Evolutionary conservation across 2,329 filamentous ascomycete genomes (phyloP).

Genomic region (Aspergillus sp.): DNA sequence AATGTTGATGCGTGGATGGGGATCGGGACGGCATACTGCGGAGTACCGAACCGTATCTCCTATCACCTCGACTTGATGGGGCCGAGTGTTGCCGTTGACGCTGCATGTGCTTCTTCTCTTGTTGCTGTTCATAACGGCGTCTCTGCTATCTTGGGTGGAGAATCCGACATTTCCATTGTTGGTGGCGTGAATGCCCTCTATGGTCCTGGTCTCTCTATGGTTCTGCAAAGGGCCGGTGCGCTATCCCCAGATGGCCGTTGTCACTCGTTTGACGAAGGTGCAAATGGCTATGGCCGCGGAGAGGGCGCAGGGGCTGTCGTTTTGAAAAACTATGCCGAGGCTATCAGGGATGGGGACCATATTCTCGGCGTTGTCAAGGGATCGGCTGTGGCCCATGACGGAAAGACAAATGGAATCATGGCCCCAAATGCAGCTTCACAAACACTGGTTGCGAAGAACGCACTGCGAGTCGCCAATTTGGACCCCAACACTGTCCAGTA

Average conservation of each 20-base stretch:
- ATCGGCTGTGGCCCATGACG: constrained; percentile 25
- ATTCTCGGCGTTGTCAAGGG: constrained; percentile 25
- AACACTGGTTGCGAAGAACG: constrained; percentile 18
- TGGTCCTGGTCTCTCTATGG: constrained; percentile 25
- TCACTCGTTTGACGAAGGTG: constrained; percentile 24
- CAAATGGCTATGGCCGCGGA: constrained; percentile 23
- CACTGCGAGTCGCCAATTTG: constrained; percentile 10
- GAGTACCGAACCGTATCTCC: constrained; percentile 22
- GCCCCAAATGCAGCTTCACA: constrained; percentile 26
- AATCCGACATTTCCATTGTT: constrained; percentile 10
- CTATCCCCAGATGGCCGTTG: constrained; percentile 23
- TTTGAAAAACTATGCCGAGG: constrained; percentile 20
- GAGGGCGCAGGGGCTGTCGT: constrained; percentile 25
- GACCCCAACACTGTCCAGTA: constrained; percentile 12
- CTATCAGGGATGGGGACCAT: constrained; percentile 21
- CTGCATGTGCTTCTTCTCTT: constrained; percentile 17
- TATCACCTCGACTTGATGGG: constrained; percentile 19
- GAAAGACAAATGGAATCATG: constrained; percentile 29
- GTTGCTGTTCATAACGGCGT: constrained; percentile 15
- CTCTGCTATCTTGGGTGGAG: constrained; percentile 8
- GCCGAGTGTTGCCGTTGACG: constrained; percentile 15
- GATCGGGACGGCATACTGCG: constrained; percentile 33
- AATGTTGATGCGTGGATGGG: constrained; percentile 33
- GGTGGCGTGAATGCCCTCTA: constrained; percentile 28
- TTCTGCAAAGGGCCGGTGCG: constrained; percentile 22